Evolutionary conservation across 2,329 filamentous ascomycete genomes (phyloP).

Genomic region (Simplicillium aogashimaense): DNA sequence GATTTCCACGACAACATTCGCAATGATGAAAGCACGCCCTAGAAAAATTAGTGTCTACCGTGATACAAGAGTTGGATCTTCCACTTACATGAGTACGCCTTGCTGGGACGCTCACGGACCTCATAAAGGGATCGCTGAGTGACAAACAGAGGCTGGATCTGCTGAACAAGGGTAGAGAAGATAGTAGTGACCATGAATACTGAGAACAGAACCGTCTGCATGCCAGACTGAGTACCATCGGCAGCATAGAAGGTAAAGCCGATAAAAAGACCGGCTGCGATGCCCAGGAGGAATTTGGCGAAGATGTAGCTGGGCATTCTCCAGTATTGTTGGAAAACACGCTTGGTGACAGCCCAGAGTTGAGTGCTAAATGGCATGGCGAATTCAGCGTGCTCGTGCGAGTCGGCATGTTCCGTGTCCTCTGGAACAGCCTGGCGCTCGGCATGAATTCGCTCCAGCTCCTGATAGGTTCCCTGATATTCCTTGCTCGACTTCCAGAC

Average conservation of each 20-base stretch:
- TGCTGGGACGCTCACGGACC: slow-evolving; percentile 64
- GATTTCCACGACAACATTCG: slow-evolving; percentile 63
- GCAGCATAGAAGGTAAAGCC: slow-evolving; percentile 60
- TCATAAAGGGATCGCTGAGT: slow-evolving; percentile 67
- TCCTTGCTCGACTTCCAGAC: slow-evolving; percentile 52
- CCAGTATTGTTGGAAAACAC: slow-evolving; percentile 80
- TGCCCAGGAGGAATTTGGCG: slow-evolving; percentile 54
- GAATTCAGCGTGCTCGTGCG: slow-evolving; percentile 50
- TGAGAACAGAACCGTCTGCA: slow-evolving; percentile 65
- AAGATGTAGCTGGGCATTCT: slow-evolving; percentile 70
- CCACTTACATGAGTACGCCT: slow-evolving; percentile 61
- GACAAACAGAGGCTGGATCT: slow-evolving; percentile 69
- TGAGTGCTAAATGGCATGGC: slow-evolving; percentile 65
- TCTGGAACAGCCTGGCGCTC: slow-evolving; percentile 24
- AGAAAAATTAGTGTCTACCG: too few relatives aligned
- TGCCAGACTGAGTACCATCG: slow-evolving; percentile 50
- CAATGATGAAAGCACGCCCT: slow-evolving; percentile 49
- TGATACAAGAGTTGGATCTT: too few relatives aligned
- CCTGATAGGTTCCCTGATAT: slow-evolving; percentile 39
- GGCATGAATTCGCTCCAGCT: slow-evolving; percentile 54
- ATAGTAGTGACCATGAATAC: slow-evolving; percentile 70
- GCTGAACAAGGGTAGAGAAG: slow-evolving; percentile 60
- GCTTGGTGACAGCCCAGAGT: slow-evolving; percentile 50
- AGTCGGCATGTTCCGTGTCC: slow-evolving; percentile 8
- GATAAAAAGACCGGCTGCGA: slow-evolving; percentile 58